Evolutionary conservation across 352 stramenopile genomes (phyloP), one percentile per base, ranked within the genome.

Genomic region (Lagenidium giganteum): DNA sequence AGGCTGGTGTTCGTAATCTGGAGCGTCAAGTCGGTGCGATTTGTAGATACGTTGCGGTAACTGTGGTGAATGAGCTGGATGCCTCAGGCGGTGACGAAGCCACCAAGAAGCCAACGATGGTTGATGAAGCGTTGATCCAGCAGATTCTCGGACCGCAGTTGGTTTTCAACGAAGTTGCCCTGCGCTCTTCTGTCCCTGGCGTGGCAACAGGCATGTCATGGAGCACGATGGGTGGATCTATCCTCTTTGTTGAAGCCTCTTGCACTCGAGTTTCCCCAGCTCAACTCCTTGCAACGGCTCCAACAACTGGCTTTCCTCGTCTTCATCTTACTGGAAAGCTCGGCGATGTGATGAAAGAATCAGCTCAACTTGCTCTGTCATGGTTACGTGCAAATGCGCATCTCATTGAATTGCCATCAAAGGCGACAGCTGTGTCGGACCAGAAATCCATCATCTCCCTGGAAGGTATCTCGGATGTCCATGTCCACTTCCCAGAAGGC

Each of bases 271-370:
- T 54, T 0, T 22, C 55, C 3, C 55, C 49, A 9, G n/a, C 54
- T 58, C 33, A 61, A 34, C 11, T 66, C 33, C 35, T 57, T 24
- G 34, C 42, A 5, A 59, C 35, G 20, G 47, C 57, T 21, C 56
- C 54, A 9, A 47, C 45, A 11, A 54, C 57, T 13, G 22, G 49
- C 13, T 23, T 61, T 2, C 74, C 74, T 23, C 67, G 46, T 0
- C 42, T 90, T 17, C 70, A 87, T 42, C 58, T 90, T 14, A 90
- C 75, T 22, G 78, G 77, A 9, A 89, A 84, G 26, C 56, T 91
- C 6, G 74, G 77, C n/a, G 73, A 95, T 30, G 81, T 93, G 20
- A 95, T 95, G 84, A 93, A 95, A 39, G 84, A 95, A 40, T 95
- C 82, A 16, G 80, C 82, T 4, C 70, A 89, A 24, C 72, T 95